Evolutionary conservation across 257 asterid genomes (phyloP).

Genomic region (Nicotiana benthamiana): DNA sequence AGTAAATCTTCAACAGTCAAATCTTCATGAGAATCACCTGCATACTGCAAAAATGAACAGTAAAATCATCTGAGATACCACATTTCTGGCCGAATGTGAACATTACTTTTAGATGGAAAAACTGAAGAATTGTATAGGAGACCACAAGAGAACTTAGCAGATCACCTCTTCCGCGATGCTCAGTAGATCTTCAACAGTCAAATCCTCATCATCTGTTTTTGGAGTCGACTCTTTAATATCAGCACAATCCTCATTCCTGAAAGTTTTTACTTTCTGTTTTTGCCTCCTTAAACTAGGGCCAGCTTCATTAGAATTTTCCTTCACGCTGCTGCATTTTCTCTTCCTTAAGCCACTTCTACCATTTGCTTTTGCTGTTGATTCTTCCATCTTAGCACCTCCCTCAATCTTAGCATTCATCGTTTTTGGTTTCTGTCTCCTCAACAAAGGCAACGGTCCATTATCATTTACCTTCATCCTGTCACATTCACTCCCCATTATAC

Average conservation of each 20-base stretch:
- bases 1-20: conserved; percentile 36
- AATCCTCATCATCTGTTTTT: conserved; percentile 16
- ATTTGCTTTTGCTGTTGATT: not conserved
- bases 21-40: conserved; percentile 15
- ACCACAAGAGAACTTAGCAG: not conserved
- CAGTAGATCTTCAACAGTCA: conserved; percentile 15
- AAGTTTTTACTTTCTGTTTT: conserved; percentile 4
- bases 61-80: not conserved
- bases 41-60: conserved; percentile 3
- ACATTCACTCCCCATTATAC: not conserved
- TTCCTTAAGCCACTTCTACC: conserved; percentile 3
- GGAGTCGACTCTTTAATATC: not conserved
- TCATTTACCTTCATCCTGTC: not conserved
- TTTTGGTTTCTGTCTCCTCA: not conserved
- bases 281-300: not conserved
- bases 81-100: not conserved
- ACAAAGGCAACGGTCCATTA: not conserved
- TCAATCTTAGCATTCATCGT: not conserved
- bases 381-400: conserved; percentile 1
- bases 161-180: conserved; percentile 39
- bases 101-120: not conserved
- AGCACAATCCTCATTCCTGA: conserved; percentile 1
- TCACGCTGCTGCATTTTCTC: not conserved
- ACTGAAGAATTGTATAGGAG: not conserved
- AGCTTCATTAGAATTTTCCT: not conserved